Percentiles rank a stretch among this genome's conserved stretches.
Evolutionary conservation across 106 monocot genomes (phyloP).

Genomic region (Acorus gramineus): DNA sequence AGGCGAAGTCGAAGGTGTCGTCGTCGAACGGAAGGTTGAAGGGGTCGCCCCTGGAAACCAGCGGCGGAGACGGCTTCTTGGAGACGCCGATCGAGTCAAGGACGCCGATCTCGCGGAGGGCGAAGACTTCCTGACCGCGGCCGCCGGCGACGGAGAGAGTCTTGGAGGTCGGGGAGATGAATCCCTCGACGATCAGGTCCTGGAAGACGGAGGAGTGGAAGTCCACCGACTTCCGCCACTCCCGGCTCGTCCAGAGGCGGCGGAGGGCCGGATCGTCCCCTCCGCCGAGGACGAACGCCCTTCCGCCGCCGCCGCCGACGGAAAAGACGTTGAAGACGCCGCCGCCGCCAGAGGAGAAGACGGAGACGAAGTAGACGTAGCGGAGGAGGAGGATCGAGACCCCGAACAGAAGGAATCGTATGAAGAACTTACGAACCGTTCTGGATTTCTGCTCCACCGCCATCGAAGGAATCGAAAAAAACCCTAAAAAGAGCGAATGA

Average conservation of each 20-base stretch:
- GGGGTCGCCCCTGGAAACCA: too few species aligned
- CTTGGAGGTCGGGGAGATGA: too few species aligned
- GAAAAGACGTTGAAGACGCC: conserved; percentile 63
- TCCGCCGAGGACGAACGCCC: conserved; percentile 12
- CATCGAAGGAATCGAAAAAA: background rate
- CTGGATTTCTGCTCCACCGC: too few species aligned
- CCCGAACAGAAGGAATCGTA: conserved; percentile 38
- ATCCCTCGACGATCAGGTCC: too few species aligned
- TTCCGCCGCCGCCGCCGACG: conserved; percentile 10
- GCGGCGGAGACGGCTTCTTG: too few species aligned
- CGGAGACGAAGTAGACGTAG: conserved; percentile 52
- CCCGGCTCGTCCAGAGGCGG: conserved; percentile 45
- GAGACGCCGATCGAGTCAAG: too few species aligned
- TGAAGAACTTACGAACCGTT: conserved; percentile 5
- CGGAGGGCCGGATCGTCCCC: conserved; percentile 12
- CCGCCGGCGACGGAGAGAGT: too few species aligned
- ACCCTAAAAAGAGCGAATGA: background rate
- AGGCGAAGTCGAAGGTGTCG: background rate
- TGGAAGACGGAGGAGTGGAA: too few species aligned
- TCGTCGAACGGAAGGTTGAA: too few species aligned
- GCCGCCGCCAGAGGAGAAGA: conserved; percentile 31
- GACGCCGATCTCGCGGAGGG: too few species aligned
- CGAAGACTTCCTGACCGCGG: too few species aligned
- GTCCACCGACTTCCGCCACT: conserved; percentile 27
- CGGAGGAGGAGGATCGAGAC: conserved; percentile 40